These are phyloP conservation scores for Boletus huronensis DNA, from an alignment of 768 basidiomycete species.

Conservation along the genomic window DNA sequence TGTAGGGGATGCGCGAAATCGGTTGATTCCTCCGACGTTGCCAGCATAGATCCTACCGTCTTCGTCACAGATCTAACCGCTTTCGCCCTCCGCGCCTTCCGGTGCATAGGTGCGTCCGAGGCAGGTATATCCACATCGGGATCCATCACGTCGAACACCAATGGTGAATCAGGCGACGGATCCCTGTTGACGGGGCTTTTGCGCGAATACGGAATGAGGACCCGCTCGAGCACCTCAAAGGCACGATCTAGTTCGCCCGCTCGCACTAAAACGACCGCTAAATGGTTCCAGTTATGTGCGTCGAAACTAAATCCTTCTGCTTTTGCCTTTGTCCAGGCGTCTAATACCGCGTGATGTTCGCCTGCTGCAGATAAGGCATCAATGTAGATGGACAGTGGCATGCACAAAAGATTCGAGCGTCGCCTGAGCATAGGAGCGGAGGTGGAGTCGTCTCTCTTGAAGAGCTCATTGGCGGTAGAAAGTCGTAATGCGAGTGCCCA, in stretches of 20 bases:
- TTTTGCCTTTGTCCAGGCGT: constrained; percentile 64
- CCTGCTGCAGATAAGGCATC: constrained; percentile 67
- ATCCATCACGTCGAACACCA: constrained; percentile 34
- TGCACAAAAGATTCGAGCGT: constrained; percentile 58
- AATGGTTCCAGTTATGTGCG: constrained; percentile 89
- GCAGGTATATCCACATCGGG: constrained; percentile 25
- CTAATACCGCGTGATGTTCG: constrained; percentile 55
- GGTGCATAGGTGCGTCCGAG: constrained; percentile 31
- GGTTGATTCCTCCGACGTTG: constrained; percentile 19
- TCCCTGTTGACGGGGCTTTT: constrained; percentile 28
- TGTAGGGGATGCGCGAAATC: constrained; percentile 61
- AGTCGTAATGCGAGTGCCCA: constrained; percentile 51
- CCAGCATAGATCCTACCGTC: constrained; percentile 13
- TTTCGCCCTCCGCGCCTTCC: constrained; percentile 23
- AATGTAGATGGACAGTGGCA: constrained; percentile 80
- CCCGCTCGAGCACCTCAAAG: constrained; percentile 75
- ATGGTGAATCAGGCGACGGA: constrained; percentile 37
- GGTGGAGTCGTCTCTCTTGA: constrained; percentile 22
- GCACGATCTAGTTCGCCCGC: constrained; percentile 81
- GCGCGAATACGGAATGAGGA: constrained; percentile 60
- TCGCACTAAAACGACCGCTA: constrained; percentile 69
- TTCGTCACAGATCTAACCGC: constrained; percentile 20
- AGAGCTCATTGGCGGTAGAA: constrained; percentile 33
- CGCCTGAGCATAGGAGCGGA: constrained; percentile 19
- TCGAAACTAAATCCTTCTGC: constrained; percentile 72